Conservation (phyloP, 1,284 basidiomycete species). For the Microbotryomycetes sp. region DNA sequence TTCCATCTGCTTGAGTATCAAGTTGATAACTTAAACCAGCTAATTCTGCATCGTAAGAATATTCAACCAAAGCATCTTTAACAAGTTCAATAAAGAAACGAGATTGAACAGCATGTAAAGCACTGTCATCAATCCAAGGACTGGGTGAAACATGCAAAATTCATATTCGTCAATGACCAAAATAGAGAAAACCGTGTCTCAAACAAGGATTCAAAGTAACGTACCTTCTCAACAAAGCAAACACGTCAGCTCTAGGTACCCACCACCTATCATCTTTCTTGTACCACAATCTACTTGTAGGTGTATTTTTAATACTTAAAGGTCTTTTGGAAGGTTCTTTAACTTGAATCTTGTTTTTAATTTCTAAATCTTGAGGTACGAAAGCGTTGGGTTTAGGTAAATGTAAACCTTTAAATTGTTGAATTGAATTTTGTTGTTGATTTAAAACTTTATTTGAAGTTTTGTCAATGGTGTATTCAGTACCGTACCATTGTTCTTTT, state of each 20-base stretch:
- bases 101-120: conserved; percentile 44
- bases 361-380: conserved; percentile 77
- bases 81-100: conserved; percentile 80
- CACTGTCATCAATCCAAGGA: conserved; percentile 42
- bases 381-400: conserved; percentile 85
- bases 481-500: conserved; percentile 78
- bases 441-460: conserved; percentile 61
- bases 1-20: conserved; percentile 58
- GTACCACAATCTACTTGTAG: conserved; percentile 73
- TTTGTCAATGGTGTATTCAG: conserved; percentile 64
- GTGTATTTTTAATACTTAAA: conserved; percentile 63
- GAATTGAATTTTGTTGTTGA: conserved; percentile 50
- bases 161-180: not conserved
- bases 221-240: conserved; percentile 65
- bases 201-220: conserved; percentile 20
- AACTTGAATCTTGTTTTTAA: conserved; percentile 60
- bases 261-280: conserved; percentile 95
- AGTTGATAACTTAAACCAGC: conserved; percentile 80
- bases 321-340: conserved; percentile 65
- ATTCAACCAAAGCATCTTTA: conserved; percentile 81
- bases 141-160: conserved; percentile 21
- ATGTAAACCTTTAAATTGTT: conserved; percentile 57
- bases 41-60: conserved; percentile 85
- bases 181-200: not conserved
- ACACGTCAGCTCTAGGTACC: conserved; percentile 76